Percentiles rank a stretch among this genome's conserved stretches.
These are phyloP conservation scores for Talaromyces wortmannii DNA, from an alignment of 495 filamentous ascomycete species.

Conservation along the genomic window DNA sequence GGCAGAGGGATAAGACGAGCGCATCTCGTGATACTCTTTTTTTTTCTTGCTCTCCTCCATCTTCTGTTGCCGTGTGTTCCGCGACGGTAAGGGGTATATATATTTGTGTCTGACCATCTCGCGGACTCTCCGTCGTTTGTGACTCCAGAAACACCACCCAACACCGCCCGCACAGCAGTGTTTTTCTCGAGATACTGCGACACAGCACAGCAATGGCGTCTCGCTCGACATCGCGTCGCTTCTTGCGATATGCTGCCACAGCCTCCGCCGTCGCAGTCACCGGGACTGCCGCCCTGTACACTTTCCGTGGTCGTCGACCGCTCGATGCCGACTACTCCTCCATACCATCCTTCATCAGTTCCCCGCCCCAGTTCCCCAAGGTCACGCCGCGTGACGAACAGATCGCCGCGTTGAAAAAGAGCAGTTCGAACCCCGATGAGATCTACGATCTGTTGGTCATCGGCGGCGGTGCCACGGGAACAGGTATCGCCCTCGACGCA, in stretches of 20 bases:
- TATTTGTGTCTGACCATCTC: too few relatives aligned
- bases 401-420: slow-evolving; percentile 42
- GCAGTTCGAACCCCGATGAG: slow-evolving; percentile 14
- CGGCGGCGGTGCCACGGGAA: slow-evolving; percentile 74
- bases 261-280: background rate
- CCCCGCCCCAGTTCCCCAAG: slow-evolving; percentile 70
- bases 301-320: background rate
- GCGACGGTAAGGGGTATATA: too few relatives aligned
- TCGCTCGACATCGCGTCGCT: background rate
- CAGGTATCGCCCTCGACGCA: slow-evolving; percentile 76
- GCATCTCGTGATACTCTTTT: too few relatives aligned
- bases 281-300: background rate
- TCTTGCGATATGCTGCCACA: background rate
- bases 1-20: too few relatives aligned
- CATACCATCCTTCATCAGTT: background rate
- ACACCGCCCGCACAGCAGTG: background rate
- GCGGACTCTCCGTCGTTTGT: too few relatives aligned
- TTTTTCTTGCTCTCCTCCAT: too few relatives aligned
- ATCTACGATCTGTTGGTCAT: slow-evolving; percentile 72
- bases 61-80: too few relatives aligned
- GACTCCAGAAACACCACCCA: too few relatives aligned
- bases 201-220: background rate
- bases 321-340: background rate
- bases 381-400: slow-evolving; percentile 62
- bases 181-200: background rate